Evolutionary conservation across 1,284 basidiomycete genomes (phyloP).

Genomic region (Pterulicium gracile): DNA sequence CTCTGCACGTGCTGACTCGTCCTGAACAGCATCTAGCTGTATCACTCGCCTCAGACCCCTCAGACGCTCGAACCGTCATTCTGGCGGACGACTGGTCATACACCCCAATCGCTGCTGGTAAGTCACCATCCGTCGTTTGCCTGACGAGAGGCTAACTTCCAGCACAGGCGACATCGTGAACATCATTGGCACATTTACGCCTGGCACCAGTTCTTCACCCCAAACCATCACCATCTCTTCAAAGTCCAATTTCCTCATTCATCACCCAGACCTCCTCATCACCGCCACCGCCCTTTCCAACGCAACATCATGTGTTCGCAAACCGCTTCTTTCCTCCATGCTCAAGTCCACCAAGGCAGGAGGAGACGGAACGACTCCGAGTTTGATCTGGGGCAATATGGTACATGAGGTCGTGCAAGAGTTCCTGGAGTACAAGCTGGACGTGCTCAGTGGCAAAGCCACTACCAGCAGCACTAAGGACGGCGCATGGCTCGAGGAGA

Average conservation of each 20-base stretch:
- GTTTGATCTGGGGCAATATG: slow-evolving; percentile 82
- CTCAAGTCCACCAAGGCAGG: slow-evolving; percentile 27
- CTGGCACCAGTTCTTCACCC: too few relatives aligned
- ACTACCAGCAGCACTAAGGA: slow-evolving; percentile 37
- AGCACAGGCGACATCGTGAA: slow-evolving; percentile 67
- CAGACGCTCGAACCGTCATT: background rate
- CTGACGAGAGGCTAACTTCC: background rate
- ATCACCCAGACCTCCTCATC: slow-evolving; percentile 83
- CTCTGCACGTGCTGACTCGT: too few relatives aligned
- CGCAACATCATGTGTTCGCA: slow-evolving; percentile 71
- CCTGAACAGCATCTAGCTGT: background rate
- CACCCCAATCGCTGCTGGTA: background rate
- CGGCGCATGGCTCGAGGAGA: slow-evolving; percentile 38
- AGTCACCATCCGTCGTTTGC: background rate
- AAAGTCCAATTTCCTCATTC: slow-evolving; percentile 57
- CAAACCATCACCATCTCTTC: slow-evolving; percentile 53
- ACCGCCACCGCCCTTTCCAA: slow-evolving; percentile 83
- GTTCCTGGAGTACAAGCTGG: slow-evolving; percentile 25
- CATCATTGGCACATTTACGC: slow-evolving; percentile 50
- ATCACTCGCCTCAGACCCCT: background rate
- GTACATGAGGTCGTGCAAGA: slow-evolving; percentile 83
- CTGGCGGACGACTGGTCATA: slow-evolving; percentile 1
- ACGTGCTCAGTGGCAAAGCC: slow-evolving; percentile 17
- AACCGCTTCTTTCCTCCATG: slow-evolving; percentile 60
- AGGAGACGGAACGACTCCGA: slow-evolving; percentile 37